Conservation (phyloP, 805 yeast genomes). For the Yueomyces sinensis region DNA sequence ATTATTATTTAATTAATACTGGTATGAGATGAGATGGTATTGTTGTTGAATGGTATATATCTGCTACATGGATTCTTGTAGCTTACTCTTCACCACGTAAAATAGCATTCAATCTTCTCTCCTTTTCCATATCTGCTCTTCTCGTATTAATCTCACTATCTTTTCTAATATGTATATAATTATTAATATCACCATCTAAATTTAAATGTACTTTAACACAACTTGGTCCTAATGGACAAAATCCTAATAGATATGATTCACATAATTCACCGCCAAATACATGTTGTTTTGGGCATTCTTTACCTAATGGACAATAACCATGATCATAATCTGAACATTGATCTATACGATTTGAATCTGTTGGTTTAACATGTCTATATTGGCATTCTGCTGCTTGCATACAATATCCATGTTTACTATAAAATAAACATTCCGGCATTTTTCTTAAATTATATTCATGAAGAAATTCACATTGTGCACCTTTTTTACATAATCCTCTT, state of each 20-base stretch:
- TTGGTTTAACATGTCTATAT: constrained; percentile 84
- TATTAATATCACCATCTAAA: constrained; percentile 17
- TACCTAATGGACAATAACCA: constrained; percentile 92
- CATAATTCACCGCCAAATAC: constrained; percentile 41
- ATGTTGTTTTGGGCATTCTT: constrained; percentile 72
- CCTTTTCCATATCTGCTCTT: constrained; percentile 23
- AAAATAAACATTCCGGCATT: constrained; percentile 95
- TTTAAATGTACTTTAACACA: constrained; percentile 70
- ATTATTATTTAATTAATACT: no score
- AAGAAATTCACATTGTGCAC: constrained; percentile 88
- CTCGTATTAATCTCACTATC: constrained; percentile 24
- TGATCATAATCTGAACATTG: constrained; percentile 70
- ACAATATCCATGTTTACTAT: constrained; percentile 67
- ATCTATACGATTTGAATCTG: constrained; percentile 57
- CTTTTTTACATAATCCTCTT: constrained; percentile 91
- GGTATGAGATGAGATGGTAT: no score
- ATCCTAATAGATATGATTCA: constrained; percentile 73
- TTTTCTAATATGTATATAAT: constrained; percentile 22
- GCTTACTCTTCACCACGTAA: constrained; percentile 21
- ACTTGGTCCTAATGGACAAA: constrained; percentile 79
- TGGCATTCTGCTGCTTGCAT: constrained; percentile 91
- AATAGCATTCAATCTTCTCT: constrained; percentile 23
- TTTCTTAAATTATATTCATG: constrained; percentile 89
- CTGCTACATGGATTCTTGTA: no score
- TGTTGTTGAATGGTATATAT: no score